Base-by-base conservation (phyloP, 352 stramenopile genomes). In the Phytophthora multivora region DNA sequence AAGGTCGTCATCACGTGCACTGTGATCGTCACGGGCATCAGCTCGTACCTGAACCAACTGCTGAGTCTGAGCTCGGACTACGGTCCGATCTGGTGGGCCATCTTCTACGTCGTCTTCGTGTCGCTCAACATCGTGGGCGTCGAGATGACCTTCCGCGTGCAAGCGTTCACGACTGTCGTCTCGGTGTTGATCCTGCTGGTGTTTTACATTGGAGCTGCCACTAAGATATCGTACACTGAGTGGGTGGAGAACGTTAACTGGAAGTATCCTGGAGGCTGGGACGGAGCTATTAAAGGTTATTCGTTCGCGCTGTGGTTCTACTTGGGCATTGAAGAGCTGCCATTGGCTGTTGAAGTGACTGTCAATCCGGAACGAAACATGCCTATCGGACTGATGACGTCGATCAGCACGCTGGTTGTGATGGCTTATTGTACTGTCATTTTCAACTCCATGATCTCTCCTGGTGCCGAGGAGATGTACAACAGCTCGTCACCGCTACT, bases 291-390 rank as follows among this genome's bases (percentile, higher is more conserved):
- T 8, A 75, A 87, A 48, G 81, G 81, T 0, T 75, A 86, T 43
- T 89, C 81, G 13, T 90, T 90, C 49, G 59, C 79, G 30, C 64
- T 90, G 51, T 90, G 81, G 81, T 90, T 90, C 59, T 90, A 83
- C 56, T 41, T 90, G 10, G 81, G 79, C 4, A 90, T 90, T 33
- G 79, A 89, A 46, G 79, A 90, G 52, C 65, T 89, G 0, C 81
- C 81, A 6, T 67, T 90, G 4, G 79, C 81, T 0, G 62, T 90
- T 16, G 79, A 90, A 63, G 81, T 89, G 46, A 90, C 79, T 8
- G 73, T 90, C 50, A 73, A 90, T 28, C 79, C 81, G n/a, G 61
- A 71, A 23, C 75, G 73, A 23, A 89, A 89, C 61, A 85, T 90
- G 75, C 75, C 81, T 0, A 66, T 64, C 39, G 81, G 81, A 0